Evolutionary conservation across 2,329 filamentous ascomycete genomes (phyloP).

Genomic region (Fulvia fulva): DNA sequence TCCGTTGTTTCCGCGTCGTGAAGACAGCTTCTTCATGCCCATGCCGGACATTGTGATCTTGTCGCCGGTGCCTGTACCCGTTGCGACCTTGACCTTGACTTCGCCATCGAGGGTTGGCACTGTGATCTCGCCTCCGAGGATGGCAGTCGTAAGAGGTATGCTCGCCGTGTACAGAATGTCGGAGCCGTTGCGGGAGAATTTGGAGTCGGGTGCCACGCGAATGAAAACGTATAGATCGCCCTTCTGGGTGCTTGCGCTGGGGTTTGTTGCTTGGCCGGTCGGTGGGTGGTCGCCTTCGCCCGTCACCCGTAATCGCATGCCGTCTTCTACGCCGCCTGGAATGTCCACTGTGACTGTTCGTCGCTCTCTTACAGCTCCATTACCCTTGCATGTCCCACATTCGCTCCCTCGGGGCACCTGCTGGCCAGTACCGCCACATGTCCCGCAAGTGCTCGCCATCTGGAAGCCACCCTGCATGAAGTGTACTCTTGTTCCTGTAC

Average conservation of each 20-base stretch:
- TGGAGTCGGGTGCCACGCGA: constrained; percentile 79
- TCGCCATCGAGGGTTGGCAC: constrained; percentile 88
- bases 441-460: constrained; percentile 82
- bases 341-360: constrained; percentile 87
- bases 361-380: constrained; percentile 77
- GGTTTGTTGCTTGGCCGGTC: constrained; percentile 64
- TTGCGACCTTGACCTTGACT: constrained; percentile 84
- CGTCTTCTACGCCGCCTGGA: constrained; percentile 91
- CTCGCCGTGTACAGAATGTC: constrained; percentile 90
- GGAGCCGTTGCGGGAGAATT: constrained; percentile 81
- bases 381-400: constrained; percentile 73
- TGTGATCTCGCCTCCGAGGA: constrained; percentile 83
- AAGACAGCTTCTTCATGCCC: constrained; percentile 84
- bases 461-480: constrained; percentile 92
- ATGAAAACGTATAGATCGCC: constrained; percentile 93
- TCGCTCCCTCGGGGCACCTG: constrained; percentile 74
- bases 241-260: constrained; percentile 61
- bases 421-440: constrained; percentile 75
- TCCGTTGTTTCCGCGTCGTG: constrained; percentile 64
- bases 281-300: constrained; percentile 83
- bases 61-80: constrained; percentile 89
- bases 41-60: constrained; percentile 82
- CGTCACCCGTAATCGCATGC: constrained; percentile 82
- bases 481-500: constrained; percentile 81
- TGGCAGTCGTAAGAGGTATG: constrained; percentile 86